Base-by-base conservation (phyloP, 2,329 filamentous ascomycete species). In the Epichloe hybrida region DNA sequence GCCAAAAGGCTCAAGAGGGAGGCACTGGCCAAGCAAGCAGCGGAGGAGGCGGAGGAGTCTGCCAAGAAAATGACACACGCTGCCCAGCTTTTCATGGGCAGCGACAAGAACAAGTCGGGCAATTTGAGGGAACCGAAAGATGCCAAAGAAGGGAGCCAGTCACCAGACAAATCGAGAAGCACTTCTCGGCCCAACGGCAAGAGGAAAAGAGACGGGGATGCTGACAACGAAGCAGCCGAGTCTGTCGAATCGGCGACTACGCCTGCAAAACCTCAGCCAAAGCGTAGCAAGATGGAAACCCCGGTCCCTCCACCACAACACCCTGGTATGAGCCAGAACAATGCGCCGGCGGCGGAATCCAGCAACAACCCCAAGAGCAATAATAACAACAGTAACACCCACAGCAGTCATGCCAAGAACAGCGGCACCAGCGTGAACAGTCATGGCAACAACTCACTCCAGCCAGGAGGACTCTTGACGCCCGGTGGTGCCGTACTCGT, bases 1-100 rank as follows among this genome's bases (percentile, higher is more conserved):
- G 81, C 86, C 3, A 88, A 87, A 66, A 86, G 85, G 62, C 68
- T 84, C 11, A 87, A 87, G 67, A 72, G 80, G 50, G 81, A 86
- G 63, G 77, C 79, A 5, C 66, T 81, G 56, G 79, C 77, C 12
- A 79, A 79, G 56, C 70, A 75, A 56, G 80, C 80, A 2, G 79
- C 77, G 1, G 77, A 82, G 54, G 80, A 83, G 59, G 80, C 79
- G 15, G 76, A 79, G 59, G 74, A 77, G 57, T 76, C 76, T 8
- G 74, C 72, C 15, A 69, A 73, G 15, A 77, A 76, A 59, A 72
- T 78, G 68, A 66, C 67, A 8, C 70, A 74, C 57, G 66, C 70
- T 51, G 74, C 72, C 27, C 68, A 72, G 49, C 64, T 69, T 27
- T 66, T 75, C 55, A 68, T 74, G 52, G 57, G 54, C 9, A 57